Conservation (phyloP, 345 rosid species). For the Brassica rapa region DNA sequence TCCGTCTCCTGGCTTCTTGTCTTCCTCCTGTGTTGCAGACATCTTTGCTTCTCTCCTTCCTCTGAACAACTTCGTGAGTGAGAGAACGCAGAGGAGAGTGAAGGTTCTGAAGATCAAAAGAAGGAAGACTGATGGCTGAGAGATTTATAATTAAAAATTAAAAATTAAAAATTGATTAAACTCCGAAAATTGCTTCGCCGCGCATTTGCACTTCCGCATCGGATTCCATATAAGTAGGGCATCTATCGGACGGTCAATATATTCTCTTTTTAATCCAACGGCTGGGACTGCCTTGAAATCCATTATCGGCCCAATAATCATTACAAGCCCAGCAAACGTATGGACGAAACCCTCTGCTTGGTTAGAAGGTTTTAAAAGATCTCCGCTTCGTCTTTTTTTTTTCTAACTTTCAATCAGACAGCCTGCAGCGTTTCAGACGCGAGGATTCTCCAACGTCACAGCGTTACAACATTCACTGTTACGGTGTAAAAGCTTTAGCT, state of each 20-base stretch:
- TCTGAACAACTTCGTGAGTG: neutral
- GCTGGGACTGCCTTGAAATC: neutral
- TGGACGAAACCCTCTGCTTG: neutral
- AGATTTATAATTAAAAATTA: neutral
- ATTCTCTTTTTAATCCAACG: conserved; percentile 32
- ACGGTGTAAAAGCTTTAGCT: neutral
- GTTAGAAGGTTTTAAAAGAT: neutral
- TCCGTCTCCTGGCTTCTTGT: conserved; percentile 77
- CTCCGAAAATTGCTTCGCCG: conserved; percentile 13
- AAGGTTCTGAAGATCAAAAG: conserved; percentile 9
- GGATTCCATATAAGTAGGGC: conserved; percentile 26
- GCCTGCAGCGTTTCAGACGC: neutral
- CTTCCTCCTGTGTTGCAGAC: conserved; percentile 59
- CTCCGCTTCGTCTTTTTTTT: neutral
- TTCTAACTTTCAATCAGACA: neutral
- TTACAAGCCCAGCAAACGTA: neutral
- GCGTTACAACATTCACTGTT: neutral
- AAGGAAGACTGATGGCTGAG: neutral
- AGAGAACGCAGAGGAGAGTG: neutral
- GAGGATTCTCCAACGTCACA: neutral
- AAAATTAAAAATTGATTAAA: neutral
- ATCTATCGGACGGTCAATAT: conserved; percentile 25
- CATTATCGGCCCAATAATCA: neutral
- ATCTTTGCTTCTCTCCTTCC: conserved; percentile 20
- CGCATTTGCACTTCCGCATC: conserved; percentile 34